These are phyloP conservation scores for Sugiyamaella valdiviana DNA, from an alignment of 805 yeast species.

Conservation along the genomic window DNA sequence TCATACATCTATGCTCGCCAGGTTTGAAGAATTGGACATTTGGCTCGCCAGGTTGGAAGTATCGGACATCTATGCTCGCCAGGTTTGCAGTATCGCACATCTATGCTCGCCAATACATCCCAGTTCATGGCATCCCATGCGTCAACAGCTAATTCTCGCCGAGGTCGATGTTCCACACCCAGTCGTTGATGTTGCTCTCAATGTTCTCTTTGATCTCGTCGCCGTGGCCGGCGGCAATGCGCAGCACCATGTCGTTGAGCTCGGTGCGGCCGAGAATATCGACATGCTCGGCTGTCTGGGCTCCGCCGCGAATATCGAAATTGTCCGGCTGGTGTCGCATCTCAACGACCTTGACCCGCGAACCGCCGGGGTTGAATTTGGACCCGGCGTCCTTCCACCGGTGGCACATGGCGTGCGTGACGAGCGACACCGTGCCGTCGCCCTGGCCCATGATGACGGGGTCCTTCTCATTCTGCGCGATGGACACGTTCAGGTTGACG, in stretches of 20 bases:
- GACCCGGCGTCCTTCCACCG: slow-evolving; percentile 67
- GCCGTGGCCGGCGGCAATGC: slow-evolving; percentile 79
- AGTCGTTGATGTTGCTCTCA: slow-evolving; percentile 53
- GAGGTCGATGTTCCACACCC: slow-evolving; percentile 53
- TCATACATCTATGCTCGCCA: background rate
- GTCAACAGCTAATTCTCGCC: slow-evolving; percentile 19
- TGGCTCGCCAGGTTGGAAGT: too few species aligned
- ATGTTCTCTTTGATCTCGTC: slow-evolving; percentile 54
- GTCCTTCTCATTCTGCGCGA: slow-evolving; percentile 55
- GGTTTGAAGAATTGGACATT: too few species aligned
- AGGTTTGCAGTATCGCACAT: too few species aligned
- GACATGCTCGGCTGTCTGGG: slow-evolving; percentile 96
- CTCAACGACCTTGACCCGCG: slow-evolving; percentile 75
- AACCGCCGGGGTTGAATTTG: slow-evolving; percentile 71
- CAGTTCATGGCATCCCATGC: background rate
- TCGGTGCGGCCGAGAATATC: slow-evolving; percentile 93
- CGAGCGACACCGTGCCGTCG: slow-evolving; percentile 87
- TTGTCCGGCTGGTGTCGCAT: slow-evolving; percentile 89
- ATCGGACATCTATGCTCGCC: too few species aligned
- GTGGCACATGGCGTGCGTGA: slow-evolving; percentile 87
- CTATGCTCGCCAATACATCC: too few species aligned
- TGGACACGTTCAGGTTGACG: slow-evolving; percentile 58
- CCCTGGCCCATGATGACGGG: slow-evolving; percentile 86
- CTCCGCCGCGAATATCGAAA: slow-evolving; percentile 94
- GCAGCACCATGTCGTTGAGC: slow-evolving; percentile 75